Percentiles rank a stretch among this genome's conserved stretches.
Conservation (phyloP, 768 basidiomycete species). For the Trametes gibbosa region DNA sequence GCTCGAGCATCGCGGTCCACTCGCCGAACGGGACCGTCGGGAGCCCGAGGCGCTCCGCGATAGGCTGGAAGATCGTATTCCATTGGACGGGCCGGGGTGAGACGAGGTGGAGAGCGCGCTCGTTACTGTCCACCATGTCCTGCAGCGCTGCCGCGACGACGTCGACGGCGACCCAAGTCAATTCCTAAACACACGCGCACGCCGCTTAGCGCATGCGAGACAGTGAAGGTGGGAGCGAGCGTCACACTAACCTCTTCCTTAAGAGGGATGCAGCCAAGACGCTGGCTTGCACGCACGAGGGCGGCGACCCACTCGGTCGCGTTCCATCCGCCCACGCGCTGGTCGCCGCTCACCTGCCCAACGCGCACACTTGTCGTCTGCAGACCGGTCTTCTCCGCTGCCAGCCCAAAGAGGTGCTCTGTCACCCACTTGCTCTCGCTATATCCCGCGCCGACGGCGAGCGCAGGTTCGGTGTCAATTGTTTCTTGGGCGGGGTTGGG, state of each 20-base stretch:
- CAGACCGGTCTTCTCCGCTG: constrained; percentile 33
- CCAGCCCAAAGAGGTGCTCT: constrained; percentile 39
- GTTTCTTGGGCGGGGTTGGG: not conserved
- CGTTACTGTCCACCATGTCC: constrained; percentile 24
- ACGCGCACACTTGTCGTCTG: constrained; percentile 39
- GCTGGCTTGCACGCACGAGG: constrained; percentile 31
- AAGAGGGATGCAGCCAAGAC: constrained; percentile 29
- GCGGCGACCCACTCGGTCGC: constrained; percentile 47
- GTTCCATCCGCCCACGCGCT: constrained; percentile 41
- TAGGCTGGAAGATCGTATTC: constrained; percentile 28
- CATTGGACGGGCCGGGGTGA: constrained; percentile 38
- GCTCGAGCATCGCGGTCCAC: constrained; percentile 32
- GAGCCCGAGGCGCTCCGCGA: constrained; percentile 24
- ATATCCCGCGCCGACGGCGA: constrained; percentile 43
- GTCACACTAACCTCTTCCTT: constrained; percentile 33
- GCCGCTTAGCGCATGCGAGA: too few species aligned
- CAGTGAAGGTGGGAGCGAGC: not conserved
- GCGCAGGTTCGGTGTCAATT: constrained; percentile 24
- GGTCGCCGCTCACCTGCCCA: constrained; percentile 45
- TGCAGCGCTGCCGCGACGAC: constrained; percentile 34
- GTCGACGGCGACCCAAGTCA: constrained; percentile 45
- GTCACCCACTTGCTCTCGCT: constrained; percentile 45
- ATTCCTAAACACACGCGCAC: constrained; percentile 25
- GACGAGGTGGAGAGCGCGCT: constrained; percentile 35
- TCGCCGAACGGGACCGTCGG: constrained; percentile 34